These are phyloP conservation scores for Cruciata laevipes DNA, from an alignment of 257 asterid genomes.

Conservation along the genomic window DNA sequence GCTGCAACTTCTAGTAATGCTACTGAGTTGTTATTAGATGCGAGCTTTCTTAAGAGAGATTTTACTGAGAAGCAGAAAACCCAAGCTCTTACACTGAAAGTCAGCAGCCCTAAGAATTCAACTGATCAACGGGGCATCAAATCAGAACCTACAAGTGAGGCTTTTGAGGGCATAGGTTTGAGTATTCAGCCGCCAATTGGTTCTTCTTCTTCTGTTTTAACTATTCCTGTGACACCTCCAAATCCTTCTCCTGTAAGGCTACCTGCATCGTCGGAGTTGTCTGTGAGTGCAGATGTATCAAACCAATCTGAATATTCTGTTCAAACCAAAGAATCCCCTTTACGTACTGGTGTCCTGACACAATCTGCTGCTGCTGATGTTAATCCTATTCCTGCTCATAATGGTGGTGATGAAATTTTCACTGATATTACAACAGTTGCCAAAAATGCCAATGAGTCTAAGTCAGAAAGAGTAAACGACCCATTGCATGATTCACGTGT, in stretches of 20 bases:
- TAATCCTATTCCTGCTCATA: slow-evolving; percentile 22
- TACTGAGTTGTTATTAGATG: slow-evolving; percentile 25
- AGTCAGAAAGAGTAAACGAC: slow-evolving; percentile 26
- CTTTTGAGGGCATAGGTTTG: slow-evolving; percentile 19
- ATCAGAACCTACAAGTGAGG: slow-evolving; percentile 44
- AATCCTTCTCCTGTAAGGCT: slow-evolving; percentile 29
- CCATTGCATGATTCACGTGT: slow-evolving; percentile 23
- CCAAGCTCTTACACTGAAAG: slow-evolving; percentile 26
- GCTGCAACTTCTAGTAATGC: slow-evolving; percentile 32
- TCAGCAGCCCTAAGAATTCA: slow-evolving; percentile 27
- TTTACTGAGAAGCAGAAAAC: slow-evolving; percentile 21
- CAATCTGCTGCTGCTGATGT: slow-evolving; percentile 21
- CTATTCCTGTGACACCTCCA: slow-evolving; percentile 48
- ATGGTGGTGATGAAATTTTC: slow-evolving; percentile 21
- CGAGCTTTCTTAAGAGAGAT: slow-evolving; percentile 40
- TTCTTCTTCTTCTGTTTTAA: slow-evolving; percentile 40
- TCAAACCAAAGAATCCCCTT: slow-evolving; percentile 30
- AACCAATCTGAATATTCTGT: slow-evolving; percentile 43
- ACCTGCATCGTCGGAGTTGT: slow-evolving; percentile 44
- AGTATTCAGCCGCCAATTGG: slow-evolving; percentile 25
- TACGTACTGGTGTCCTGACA: slow-evolving; percentile 18
- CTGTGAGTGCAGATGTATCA: slow-evolving; percentile 29
- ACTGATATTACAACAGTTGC: slow-evolving; percentile 21
- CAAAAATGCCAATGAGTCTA: slow-evolving; percentile 24
- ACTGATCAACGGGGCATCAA: slow-evolving; percentile 40